A percentile compares a stretch with the other conserved stretches of the same genome.
phyloP scores from a whole-genome alignment of 1,284 basidiomycete genomes.

The Sparassis latifolia region DNA sequence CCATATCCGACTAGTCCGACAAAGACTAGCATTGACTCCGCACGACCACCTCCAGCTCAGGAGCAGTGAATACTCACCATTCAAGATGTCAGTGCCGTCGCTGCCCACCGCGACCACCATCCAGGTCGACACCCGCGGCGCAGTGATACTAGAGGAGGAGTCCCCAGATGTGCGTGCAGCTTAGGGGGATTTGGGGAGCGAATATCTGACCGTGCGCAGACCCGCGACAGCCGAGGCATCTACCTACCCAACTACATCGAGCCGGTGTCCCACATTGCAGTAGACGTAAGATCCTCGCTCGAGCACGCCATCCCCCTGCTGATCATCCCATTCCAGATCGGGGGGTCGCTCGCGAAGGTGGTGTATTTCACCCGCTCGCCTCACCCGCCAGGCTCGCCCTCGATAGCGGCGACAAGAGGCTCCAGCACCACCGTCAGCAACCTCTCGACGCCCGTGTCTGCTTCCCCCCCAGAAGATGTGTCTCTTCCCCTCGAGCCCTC shows the following conservation, averaged over 20 bases:
- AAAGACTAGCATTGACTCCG: too few species aligned
- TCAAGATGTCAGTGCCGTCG: conserved; percentile 34
- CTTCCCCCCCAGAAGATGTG: conserved; percentile 33
- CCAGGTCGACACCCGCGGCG: conserved; percentile 83
- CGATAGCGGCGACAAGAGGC: conserved; percentile 50
- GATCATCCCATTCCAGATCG: conserved; percentile 54
- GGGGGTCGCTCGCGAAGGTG: conserved; percentile 96
- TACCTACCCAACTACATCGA: conserved; percentile 96
- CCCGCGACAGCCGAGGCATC: conserved; percentile 88
- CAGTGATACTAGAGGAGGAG: conserved; percentile 85
- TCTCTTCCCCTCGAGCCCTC: conserved; percentile 11
- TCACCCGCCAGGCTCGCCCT: conserved; percentile 68
- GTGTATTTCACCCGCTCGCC: conserved; percentile 96
- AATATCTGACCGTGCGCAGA: conserved; percentile 40
- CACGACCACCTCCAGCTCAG: too few species aligned
- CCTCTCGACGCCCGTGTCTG: conserved; percentile 42
- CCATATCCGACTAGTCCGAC: too few species aligned
- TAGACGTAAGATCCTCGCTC: conserved; percentile 63
- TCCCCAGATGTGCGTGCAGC: conserved; percentile 74
- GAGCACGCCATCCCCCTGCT: background rate
- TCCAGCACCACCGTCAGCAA: conserved; percentile 38
- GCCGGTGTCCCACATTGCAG: conserved; percentile 92
- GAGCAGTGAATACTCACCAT: background rate
- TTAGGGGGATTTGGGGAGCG: conserved; percentile 4
- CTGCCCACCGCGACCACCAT: conserved; percentile 71